Conservation (phyloP, 305 asterid species). For the Andrographis paniculata region DNA sequence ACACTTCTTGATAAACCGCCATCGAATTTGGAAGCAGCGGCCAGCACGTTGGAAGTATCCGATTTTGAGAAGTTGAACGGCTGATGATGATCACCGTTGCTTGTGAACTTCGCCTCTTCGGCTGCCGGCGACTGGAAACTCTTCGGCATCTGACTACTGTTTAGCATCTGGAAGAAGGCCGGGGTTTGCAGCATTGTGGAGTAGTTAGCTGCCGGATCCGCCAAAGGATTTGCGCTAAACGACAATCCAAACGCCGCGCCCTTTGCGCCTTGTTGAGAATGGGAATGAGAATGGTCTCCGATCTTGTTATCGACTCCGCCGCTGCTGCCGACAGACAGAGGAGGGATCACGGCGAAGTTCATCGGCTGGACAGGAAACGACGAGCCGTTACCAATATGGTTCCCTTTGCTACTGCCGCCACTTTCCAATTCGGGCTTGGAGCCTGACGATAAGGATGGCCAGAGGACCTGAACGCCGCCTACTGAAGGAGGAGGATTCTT, state of each 20-base stretch:
- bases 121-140: constrained; percentile 26
- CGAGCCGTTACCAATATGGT: too few relatives aligned
- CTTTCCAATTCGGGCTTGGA: constrained; percentile 19
- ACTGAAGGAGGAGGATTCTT: too few relatives aligned
- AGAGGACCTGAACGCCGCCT: constrained; percentile 10
- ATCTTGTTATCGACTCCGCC: too few relatives aligned
- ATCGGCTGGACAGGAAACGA: constrained; percentile 21
- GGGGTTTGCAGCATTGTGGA: constrained; percentile 28
- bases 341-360: constrained; percentile 23
- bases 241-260: constrained; percentile 24
- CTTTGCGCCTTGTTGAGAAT: constrained; percentile 27
- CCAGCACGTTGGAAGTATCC: constrained; percentile 18
- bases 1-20: constrained; percentile 5
- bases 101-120: constrained; percentile 24
- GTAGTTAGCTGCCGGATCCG: constrained; percentile 23
- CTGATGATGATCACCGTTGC: constrained; percentile 14
- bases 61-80: constrained; percentile 19
- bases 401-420: constrained; percentile 18
- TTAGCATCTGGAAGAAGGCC: constrained; percentile 32
- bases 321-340: constrained; percentile 20
- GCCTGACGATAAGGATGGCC: constrained; percentile 18
- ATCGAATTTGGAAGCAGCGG: too few relatives aligned
- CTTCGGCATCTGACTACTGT: constrained; percentile 21
- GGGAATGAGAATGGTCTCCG: too few relatives aligned
- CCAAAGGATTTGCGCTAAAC: constrained; percentile 27